Base-by-base conservation (phyloP, 148 eudicot species). In the Rhododendron ovatum region DNA sequence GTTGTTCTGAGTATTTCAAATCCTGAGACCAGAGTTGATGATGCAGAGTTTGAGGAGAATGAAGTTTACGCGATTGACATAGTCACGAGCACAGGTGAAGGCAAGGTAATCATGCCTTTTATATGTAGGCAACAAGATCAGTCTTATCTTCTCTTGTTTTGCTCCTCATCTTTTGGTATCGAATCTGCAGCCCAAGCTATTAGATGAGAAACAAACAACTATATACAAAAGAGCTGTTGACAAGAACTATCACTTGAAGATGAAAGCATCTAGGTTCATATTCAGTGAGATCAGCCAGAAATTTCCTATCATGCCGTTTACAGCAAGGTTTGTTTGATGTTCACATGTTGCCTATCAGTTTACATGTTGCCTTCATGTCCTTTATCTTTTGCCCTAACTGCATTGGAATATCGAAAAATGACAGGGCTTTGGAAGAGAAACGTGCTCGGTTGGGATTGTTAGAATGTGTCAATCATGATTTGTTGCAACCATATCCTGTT, bases 401-500 rank as follows among this genome's bases (percentile, higher is more conserved):
- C 75, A 33, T 61, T 12, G 33, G 20, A 39, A 47, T 73, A 50
- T 82, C 1, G 39, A 17, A 51, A 4, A 2, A n/a, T 86, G 84
- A 33, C 86, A 96, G 98, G 93, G 96, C 94, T 82, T 90, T 96
- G 91, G 98, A 95, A 83, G 99, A 95, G 84, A 96, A 96, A 85
- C 91, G 98, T 30, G 98, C 98, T 71, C 93, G 96, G 37, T 89
- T 96, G 85, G 99, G 99, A 65, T 89, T 96, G 48, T 93, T 95
- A 30, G 99, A 96, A 93, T 96, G 99, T 86, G 95, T 95, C 71
- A 95, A 91, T 84, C 99, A 96, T 20, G 98, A 95, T 18, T 93
- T 96, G 57, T 81, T 96, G 90, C 98, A 96, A 91, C 99, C 99
- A 73, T 96, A 96, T 82, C 99, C 99, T 51, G 98, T 95, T 84